Percentiles rank a stretch among this genome's conserved stretches.
These are phyloP conservation scores for Microcera coccophila DNA, from an alignment of 2,329 filamentous ascomycete genomes.

Conservation along the genomic window DNA sequence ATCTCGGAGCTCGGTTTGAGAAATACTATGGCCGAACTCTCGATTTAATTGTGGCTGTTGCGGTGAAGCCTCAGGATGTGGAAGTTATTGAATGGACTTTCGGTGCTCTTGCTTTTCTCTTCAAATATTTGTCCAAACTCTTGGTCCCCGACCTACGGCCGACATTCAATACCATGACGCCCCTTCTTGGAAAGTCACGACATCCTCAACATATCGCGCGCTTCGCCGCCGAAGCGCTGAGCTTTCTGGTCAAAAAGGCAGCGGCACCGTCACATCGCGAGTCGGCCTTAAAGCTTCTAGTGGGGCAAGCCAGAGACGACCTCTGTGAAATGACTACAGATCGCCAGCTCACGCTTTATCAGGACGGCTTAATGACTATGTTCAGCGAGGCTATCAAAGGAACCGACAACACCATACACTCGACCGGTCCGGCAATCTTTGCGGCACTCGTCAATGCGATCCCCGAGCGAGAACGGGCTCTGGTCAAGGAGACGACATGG, in stretches of 20 bases:
- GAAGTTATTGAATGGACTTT: conserved; percentile 99
- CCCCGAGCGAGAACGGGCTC: conserved; percentile 47
- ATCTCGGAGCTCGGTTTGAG: conserved; percentile 82
- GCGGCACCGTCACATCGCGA: conserved; percentile 74
- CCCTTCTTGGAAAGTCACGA: conserved; percentile 75
- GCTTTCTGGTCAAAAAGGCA: conserved; percentile 87
- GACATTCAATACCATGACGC: conserved; percentile 76
- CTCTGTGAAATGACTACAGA: conserved; percentile 52
- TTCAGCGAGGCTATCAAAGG: conserved; percentile 77
- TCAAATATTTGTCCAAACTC: conserved; percentile 91
- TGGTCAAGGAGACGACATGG: conserved; percentile 49
- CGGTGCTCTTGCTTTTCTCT: conserved; percentile 86
- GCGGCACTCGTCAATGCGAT: conserved; percentile 49
- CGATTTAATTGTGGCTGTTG: conserved; percentile 70
- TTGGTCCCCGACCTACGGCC: conserved; percentile 81
- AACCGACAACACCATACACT: conserved; percentile 57
- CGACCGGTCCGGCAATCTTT: conserved; percentile 53
- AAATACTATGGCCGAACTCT: conserved; percentile 78
- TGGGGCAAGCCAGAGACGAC: conserved; percentile 69
- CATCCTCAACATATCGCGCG: conserved; percentile 84
- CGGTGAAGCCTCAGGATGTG: conserved; percentile 70
- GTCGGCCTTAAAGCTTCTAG: conserved; percentile 64
- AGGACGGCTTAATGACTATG: conserved; percentile 86
- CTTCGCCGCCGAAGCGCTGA: conserved; percentile 92
- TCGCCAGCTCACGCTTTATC: conserved; percentile 65